Evolutionary conservation across 257 asterid species (phyloP), one percentile per base, ranked within the genome.

Genomic region (Forsythia viridissima): DNA sequence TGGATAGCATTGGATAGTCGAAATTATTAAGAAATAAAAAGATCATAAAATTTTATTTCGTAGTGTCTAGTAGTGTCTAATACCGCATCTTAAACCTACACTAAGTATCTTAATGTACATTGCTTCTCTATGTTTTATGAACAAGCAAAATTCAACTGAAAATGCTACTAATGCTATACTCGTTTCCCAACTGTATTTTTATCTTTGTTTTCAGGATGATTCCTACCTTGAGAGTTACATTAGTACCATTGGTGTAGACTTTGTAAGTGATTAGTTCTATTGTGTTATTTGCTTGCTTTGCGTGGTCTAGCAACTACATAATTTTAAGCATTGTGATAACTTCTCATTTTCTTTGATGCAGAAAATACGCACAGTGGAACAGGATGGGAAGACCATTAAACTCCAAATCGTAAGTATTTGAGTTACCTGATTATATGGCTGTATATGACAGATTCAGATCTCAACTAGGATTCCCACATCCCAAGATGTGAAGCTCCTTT

Each of bases 291-390:
- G 34, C 68, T 59, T 59, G 68, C 40, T 77, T 72, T 71, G 20
- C 70, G 12, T 40, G n/a, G 12, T 46, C 13, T 46, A 13, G 38
- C 44, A 24, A 37, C 37, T 79, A 48, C 24, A 75, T 69, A 48
- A 41, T 63, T 76, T 8, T 67, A 76, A 34, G 59, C 36, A 44
- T 48, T 18, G 16, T 69, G 66, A 21, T 70, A 57, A 66, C 42
- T 24, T 59, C 15, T 77, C 15, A 36, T 66, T 57, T 77, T 76
- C 15, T 74, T 71, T 71, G 72, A 61, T 83, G 61, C 84, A 93
- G 98, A 93, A 93, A 92, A 93, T 93, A 48, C 97, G 97, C 82
- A 93, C 97, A 0, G 98, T 93, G 70, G 98, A 93, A 83, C 98
- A 93, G 89, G 98, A 93, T 74, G 97, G 97, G 46, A 93, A 93